Evolutionary conservation across 345 rosid species (phyloP).

Genomic region (Melaleuca alternifolia): DNA sequence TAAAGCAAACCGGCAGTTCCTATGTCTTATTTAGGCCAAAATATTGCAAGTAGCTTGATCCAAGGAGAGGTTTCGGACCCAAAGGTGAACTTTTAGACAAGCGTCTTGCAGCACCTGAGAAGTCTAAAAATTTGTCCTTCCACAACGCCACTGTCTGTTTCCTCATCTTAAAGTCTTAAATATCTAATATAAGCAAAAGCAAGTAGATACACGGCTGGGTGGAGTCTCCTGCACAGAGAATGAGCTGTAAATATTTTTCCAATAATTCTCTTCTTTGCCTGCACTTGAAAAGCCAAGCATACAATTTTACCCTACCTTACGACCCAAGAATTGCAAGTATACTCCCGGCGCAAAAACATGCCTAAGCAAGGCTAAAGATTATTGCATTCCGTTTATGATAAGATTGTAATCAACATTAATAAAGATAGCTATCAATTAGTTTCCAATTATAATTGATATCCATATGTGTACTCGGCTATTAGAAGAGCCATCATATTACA

Average conservation of each 20-base stretch:
- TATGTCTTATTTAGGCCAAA: neutral
- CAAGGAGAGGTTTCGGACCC: neutral
- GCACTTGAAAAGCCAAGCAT: neutral
- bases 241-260: neutral
- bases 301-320: neutral
- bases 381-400: too few species aligned
- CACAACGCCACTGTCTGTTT: conserved; percentile 30
- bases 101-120: conserved; percentile 63
- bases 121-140: conserved; percentile 31
- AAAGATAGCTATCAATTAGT: too few species aligned
- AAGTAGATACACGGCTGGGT: conserved; percentile 82
- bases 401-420: too few species aligned
- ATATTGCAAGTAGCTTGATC: neutral
- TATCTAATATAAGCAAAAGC: conserved; percentile 84
- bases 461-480: too few species aligned
- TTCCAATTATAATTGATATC: too few species aligned
- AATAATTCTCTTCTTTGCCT: neutral
- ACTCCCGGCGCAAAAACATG: too few species aligned
- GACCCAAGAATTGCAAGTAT: too few species aligned
- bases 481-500: too few species aligned
- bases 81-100: conserved; percentile 18
- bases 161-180: conserved; percentile 69
- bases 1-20: neutral
- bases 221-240: conserved; percentile 66
- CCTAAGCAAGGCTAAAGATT: too few species aligned